A percentile compares a stretch with the other conserved stretches of the same genome.
Evolutionary conservation across 2,329 filamentous ascomycete species (phyloP).

Genomic region (Botrytis squamosa): DNA sequence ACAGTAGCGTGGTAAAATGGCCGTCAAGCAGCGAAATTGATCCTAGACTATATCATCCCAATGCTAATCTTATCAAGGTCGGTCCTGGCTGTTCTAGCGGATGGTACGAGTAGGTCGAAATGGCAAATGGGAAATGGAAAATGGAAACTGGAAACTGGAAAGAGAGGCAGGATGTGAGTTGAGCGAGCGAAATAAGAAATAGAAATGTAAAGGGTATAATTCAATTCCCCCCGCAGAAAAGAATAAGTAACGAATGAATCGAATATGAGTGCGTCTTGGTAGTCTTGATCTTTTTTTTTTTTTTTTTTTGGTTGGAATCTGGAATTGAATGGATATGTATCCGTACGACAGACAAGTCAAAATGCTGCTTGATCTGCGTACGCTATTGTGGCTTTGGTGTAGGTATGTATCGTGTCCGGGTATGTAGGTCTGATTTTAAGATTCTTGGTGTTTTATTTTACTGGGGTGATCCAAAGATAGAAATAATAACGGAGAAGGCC

Average conservation of each 20-base stretch:
- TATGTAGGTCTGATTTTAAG: neutral
- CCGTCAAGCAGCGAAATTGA: constrained; percentile 22
- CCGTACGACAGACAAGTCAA: neutral
- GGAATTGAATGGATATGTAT: constrained; percentile 13
- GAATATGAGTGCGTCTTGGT: neutral
- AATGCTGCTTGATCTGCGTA: constrained; percentile 10
- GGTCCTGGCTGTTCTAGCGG: constrained; percentile 4
- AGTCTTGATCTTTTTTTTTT: neutral
- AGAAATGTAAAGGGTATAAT: neutral
- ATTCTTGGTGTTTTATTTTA: neutral
- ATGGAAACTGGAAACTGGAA: neutral
- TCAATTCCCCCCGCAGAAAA: neutral
- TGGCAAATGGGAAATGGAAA: neutral
- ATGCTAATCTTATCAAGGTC: constrained; percentile 7
- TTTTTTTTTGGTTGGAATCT: neutral
- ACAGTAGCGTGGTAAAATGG: constrained; percentile 12
- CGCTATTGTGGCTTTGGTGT: constrained; percentile 17
- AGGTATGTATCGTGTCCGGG: neutral
- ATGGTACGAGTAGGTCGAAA: neutral
- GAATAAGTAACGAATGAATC: constrained; percentile 3
- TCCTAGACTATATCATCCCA: constrained; percentile 27
- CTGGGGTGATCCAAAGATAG: constrained; percentile 17
- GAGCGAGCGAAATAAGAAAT: neutral
- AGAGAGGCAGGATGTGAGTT: neutral
- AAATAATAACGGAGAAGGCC: neutral